phyloP scores from a whole-genome alignment of 495 filamentous ascomycete genomes.

The Annulohypoxylon bovei region DNA sequence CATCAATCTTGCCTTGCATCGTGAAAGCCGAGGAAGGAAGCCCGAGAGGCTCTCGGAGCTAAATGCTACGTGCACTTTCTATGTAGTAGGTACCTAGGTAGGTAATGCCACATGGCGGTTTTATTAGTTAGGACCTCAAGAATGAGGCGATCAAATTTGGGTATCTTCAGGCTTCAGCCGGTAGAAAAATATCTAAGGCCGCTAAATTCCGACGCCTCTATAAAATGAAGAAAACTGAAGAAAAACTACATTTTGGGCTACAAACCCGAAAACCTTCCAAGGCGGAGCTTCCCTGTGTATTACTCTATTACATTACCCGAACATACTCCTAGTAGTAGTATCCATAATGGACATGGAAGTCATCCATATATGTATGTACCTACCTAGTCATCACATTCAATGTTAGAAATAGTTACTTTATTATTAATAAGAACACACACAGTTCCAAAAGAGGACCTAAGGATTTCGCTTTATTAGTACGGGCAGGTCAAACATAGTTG shows the following conservation, averaged over 20 bases:
- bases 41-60: constrained; percentile 31
- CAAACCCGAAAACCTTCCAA: background rate
- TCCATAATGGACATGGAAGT: no score
- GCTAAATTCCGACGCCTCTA: background rate
- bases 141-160: constrained; percentile 9
- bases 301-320: background rate
- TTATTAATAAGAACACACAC: background rate
- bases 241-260: background rate
- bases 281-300: background rate
- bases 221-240: background rate
- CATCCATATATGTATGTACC: background rate
- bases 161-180: constrained; percentile 16
- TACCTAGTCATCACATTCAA: background rate
- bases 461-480: background rate
- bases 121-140: constrained; percentile 22
- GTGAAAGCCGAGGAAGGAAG: constrained; percentile 11
- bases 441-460: background rate
- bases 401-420: no score
- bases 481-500: background rate
- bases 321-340: background rate
- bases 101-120: constrained; percentile 2
- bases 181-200: background rate
- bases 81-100: no score
- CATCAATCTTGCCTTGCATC: background rate
- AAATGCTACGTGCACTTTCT: background rate